Conservation (phyloP, 2,329 filamentous ascomycete genomes). For the Aspergillus arachidicola region DNA sequence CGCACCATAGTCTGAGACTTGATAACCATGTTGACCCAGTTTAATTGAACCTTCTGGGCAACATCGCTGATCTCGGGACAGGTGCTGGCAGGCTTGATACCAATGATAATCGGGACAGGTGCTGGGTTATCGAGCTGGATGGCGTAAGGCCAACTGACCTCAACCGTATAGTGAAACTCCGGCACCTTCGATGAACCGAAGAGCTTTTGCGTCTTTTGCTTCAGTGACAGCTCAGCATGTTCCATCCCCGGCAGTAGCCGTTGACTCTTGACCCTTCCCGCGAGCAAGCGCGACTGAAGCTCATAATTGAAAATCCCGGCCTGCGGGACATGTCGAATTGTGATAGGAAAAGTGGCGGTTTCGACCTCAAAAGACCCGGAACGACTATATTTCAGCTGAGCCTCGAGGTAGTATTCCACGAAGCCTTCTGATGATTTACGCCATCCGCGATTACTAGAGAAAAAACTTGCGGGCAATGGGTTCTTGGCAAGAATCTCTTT, state of each 20-base stretch:
- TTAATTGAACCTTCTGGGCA: constrained; percentile 15
- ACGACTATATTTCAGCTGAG: constrained; percentile 23
- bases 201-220: constrained; percentile 36
- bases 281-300: neutral
- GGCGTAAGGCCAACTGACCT: constrained; percentile 28
- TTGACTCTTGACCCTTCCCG: constrained; percentile 23
- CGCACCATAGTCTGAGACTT: constrained; percentile 12
- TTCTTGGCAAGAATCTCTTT: constrained; percentile 6
- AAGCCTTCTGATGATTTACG: constrained; percentile 22
- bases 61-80: constrained; percentile 18
- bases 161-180: constrained; percentile 26
- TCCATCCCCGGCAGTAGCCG: constrained; percentile 37
- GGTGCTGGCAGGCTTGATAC: constrained; percentile 11
- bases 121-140: constrained; percentile 25
- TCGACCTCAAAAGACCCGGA: neutral
- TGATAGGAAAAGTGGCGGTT: constrained; percentile 18
- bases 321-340: constrained; percentile 10
- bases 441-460: neutral
- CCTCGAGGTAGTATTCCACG: constrained; percentile 43
- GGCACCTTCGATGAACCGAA: constrained; percentile 41
- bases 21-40: constrained; percentile 17
- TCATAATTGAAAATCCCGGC: neutral
- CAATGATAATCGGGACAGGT: constrained; percentile 18
- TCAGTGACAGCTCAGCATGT: constrained; percentile 32
- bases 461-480: constrained; percentile 20